Base-by-base conservation (phyloP, 2,329 filamentous ascomycete genomes). In the Epichloe gansuensis region DNA sequence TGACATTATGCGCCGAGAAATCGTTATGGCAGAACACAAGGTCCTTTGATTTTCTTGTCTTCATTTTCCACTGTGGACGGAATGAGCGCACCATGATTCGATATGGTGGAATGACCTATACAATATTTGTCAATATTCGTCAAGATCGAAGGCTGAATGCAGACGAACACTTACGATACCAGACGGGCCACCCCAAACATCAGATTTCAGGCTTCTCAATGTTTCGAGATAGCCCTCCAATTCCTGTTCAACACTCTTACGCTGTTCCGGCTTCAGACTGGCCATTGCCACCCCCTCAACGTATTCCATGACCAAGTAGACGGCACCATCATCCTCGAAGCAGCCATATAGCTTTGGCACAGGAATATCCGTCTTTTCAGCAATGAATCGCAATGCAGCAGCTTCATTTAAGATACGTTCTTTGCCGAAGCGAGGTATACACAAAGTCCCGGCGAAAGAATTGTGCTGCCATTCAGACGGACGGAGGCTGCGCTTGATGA, bases 341-440 rank as follows among this genome's bases (percentile, higher is more conserved):
- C 55, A 53, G 17, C n/a, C 41, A 46, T 59, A 42, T 4, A 61
- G 34, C 38, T 55, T 61, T 5, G 56, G 59, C 13, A 61, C 39
- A 1, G 55, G 58, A 44, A 60, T 53, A 31, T 49, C n/a, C 6
- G 59, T 59, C 4, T 58, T 54, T 1, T 58, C 50, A 5, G 55
- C 42, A 17, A 61, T 38, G 21, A 57, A 59, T 1, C 41, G 46
- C 38, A 61, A 15, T 9, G 31, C 12, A 17, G 56, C 55, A 15
- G 41, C 58, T 28, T 61, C 55, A 38, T 59, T 61, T 13, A 59
- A 23, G 4, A 61, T 39, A 3, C 56, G 54, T n/a, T 61, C 56
- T 8, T 39, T 52, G 6, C 50, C 48, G 23, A 59, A 55, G 13
- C 42, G 51, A 3, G 55, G 59, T 42, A 56, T 45, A 31, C 25